These are phyloP conservation scores for Suillus ampliporus DNA, from an alignment of 768 basidiomycete species.

Conservation along the genomic window DNA sequence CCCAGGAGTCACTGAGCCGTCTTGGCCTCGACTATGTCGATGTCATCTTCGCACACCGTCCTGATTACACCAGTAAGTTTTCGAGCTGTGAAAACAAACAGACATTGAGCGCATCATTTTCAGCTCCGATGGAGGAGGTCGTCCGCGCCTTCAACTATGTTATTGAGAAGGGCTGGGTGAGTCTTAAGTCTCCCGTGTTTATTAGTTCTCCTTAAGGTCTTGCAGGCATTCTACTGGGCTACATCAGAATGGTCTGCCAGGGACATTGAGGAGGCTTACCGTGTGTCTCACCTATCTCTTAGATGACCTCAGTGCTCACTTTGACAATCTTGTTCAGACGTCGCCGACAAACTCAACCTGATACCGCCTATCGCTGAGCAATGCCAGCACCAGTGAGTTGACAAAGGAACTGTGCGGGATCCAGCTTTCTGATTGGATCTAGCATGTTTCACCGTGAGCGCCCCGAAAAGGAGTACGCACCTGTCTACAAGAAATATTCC, in stretches of 20 bases:
- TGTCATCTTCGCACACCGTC: conserved; percentile 54
- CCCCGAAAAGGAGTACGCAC: conserved; percentile 59
- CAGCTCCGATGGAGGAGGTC: conserved; percentile 56
- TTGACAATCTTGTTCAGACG: conserved; percentile 32
- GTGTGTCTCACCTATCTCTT: conserved; percentile 23
- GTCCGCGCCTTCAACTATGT: conserved; percentile 64
- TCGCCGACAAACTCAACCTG: conserved; percentile 57
- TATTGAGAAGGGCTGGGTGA: conserved; percentile 53
- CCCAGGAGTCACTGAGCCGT: conserved; percentile 53
- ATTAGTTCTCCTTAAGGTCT: not conserved
- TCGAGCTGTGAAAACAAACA: not conserved
- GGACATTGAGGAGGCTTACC: conserved; percentile 52
- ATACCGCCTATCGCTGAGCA: conserved; percentile 59
- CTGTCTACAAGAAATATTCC: conserved; percentile 50
- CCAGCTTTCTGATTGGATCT: conserved; percentile 19
- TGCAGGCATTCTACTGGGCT: conserved; percentile 51
- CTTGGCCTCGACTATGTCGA: conserved; percentile 62
- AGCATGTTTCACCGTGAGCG: conserved; percentile 58
- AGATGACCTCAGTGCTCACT: not conserved
- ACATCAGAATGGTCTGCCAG: conserved; percentile 62
- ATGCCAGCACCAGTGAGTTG: conserved; percentile 48
- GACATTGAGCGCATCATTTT: conserved; percentile 9
- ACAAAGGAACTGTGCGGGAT: not conserved
- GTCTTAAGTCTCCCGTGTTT: conserved; percentile 4
- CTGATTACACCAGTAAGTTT: conserved; percentile 42